Base-by-base conservation (phyloP, 768 basidiomycete genomes). In the Cystoderma amianthinum region DNA sequence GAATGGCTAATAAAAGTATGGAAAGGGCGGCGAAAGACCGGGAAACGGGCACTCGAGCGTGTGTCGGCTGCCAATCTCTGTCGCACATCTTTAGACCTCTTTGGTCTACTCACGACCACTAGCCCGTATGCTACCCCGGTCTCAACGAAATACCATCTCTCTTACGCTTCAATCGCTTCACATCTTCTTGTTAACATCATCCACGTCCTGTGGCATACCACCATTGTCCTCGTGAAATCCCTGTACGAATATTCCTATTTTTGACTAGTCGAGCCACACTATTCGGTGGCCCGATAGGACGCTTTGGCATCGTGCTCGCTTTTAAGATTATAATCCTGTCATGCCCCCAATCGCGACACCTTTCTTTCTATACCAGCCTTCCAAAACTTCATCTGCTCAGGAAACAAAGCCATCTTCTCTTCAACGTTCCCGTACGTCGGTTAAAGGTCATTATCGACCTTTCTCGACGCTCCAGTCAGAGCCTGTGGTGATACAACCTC, bases 361-460 rank as follows among this genome's bases (percentile, higher is more conserved):
- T 16, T 15, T 19, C 23, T 9, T 11, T 36, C 2, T 38, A 38
- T 22, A 36, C 42, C n/a, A 42, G 21, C 46, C 38, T 18, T n/a
- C n/a, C n/a, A n/a, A n/a, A n/a, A n/a, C n/a, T n/a, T n/a, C n/a
- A n/a, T n/a, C n/a, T n/a, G n/a, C n/a, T n/a, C n/a, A n/a, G n/a
- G n/a, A n/a, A n/a, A n/a, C n/a, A n/a, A n/a, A n/a, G n/a, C 32
- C 20, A 23, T 22, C 40, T 24, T 32, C 20, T 16, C 49, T 36
- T 12, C 43, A 43, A 4, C 47, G 43, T 15, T 46, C 48, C 47
- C 30, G 42, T 47, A 11, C 46, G 43, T 19, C 43, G 50, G 15
- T 51, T 46, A 3, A 41, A 43, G 58, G 62, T 32, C 67, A 70
- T 44, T 70, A 71, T 45, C 62, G 64, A 32, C 67, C 69, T 1